Evolutionary conservation across 1,139 yeast species (phyloP), one percentile per base, ranked within the genome.

Genomic region (Petasospora rhodanensis): DNA sequence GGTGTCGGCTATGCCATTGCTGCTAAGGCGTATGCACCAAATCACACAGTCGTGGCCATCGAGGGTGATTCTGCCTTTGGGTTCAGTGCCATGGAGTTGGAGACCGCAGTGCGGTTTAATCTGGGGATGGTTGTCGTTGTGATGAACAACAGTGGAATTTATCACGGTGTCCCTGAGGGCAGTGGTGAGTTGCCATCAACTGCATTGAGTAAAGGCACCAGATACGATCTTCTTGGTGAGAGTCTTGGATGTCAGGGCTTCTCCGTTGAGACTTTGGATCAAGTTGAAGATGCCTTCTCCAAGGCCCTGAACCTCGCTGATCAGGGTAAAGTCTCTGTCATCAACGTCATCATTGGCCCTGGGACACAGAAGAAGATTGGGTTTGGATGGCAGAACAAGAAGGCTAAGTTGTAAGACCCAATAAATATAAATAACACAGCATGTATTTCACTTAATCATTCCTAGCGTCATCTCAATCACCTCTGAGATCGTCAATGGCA

Each of bases 41-140:
- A 57, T 1, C 58, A 64, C 29, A 52, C 59, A 9, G 75, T 76
- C 1, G 56, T 78, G 3, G 72, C 79, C n/a, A 70, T 78, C 26
- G 79, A 75, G 49, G 85, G 85, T 5, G 85, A 78, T 51, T 78
- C 85, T 1, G 84, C 85, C 1, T 76, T 78, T 58, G 85, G 85
- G 2, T 78, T 78, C 49, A 72, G 80, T 3, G 81, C 73, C 0
- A 66, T 76, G 64, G 85, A 78, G 42, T 47, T 78, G 14, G 85
- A 78, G 45, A 78, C 85, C 0, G 72, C 79, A 2, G 74, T 71
- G 6, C 58, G 85, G 28, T 56, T 65, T 18, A 54, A 62, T 7
- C 53, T 77, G 22, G 79, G 79, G 3, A 54, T 76, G 43, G 55
- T 77, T 9, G 58, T 78, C n/a, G 61, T 73, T 18, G 74, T 78